Base-by-base conservation (phyloP, 1,139 yeast genomes). In the Blastobotrys persicus region DNA sequence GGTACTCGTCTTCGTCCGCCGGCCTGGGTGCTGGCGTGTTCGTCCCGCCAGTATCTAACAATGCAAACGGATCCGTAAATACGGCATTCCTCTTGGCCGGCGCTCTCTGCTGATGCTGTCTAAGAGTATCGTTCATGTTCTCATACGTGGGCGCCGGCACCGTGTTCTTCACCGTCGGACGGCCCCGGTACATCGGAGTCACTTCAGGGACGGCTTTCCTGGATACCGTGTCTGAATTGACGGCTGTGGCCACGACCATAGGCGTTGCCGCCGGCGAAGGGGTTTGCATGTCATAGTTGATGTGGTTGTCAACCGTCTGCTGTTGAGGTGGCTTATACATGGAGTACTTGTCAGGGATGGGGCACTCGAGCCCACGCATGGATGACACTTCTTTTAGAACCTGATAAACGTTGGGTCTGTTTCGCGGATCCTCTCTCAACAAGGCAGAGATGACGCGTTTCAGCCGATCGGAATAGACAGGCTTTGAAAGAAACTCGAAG, bases 381-480 rank as follows among this genome's bases (percentile, higher is more conserved):
- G 75, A 66, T 55, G 87, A 80, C 14, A 89, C 68, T 64, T 88
- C 95, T 52, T 77, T 79, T 53, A 87, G 66, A 23, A 91, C 80
- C 64, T 91, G 98, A 54, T 83, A 88, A 28, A 89, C 83, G 64
- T 88, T 92, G 6, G 98, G 98, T 59, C 98, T 76, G 57, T 79
- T 76, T 14, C 79, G 65, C 3, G 98, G 96, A 58, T 84, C 86
- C 54, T 85, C 92, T 53, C 85, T 85, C 41, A 88, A 72, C 80
- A 85, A 78, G 26, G 84, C 88, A n/a, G 85, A 78, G 42, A 91
- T 84, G 59, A 92, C 57, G 42, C 69, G 63, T 52, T 69, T 67
- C 37, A 70, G 59, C 16, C 72, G 58, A 40, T 64, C 67, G 9
- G 73, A 66, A 58, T 71, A 73, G 19, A 56, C 64, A 4, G 77